These are phyloP conservation scores for Fonsecaea multimorphosa DNA, from an alignment of 2,329 filamentous ascomycete species.

Conservation along the genomic window DNA sequence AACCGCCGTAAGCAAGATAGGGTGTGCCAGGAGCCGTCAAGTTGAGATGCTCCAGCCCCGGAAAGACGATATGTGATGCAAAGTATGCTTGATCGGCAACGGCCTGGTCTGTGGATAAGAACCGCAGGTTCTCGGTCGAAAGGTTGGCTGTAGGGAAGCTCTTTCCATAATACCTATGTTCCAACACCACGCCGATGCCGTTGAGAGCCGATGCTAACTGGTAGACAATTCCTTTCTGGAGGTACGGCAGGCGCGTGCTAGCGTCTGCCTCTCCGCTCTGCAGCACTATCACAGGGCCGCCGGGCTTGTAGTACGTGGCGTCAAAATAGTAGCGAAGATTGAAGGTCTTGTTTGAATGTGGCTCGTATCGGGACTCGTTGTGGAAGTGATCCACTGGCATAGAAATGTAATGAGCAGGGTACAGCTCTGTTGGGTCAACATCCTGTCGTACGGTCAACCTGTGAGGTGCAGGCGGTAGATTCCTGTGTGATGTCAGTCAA, in stretches of 20 bases:
- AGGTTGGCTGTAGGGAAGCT: constrained; percentile 74
- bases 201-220: constrained; percentile 72
- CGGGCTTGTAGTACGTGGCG: constrained; percentile 72
- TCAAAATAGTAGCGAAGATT: constrained; percentile 84
- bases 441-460: constrained; percentile 23
- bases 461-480: constrained; percentile 27
- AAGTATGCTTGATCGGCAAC: constrained; percentile 84
- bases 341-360: constrained; percentile 73
- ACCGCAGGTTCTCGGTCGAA: constrained; percentile 73
- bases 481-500: constrained; percentile 21
- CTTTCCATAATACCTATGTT: constrained; percentile 85
- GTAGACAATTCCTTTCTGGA: constrained; percentile 78
- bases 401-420: constrained; percentile 59
- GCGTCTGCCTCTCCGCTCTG: constrained; percentile 73
- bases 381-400: constrained; percentile 80
- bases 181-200: constrained; percentile 79
- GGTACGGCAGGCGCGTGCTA: constrained; percentile 67
- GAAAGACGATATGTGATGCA: constrained; percentile 72
- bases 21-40: constrained; percentile 70
- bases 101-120: constrained; percentile 82
- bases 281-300: constrained; percentile 81
- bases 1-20: constrained; percentile 82
- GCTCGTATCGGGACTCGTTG: constrained; percentile 77
- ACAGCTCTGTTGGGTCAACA: constrained; percentile 42
- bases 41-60: constrained; percentile 70